Conservation (phyloP, 2,329 filamentous ascomycete genomes). For the Trichoderma hamatum region DNA sequence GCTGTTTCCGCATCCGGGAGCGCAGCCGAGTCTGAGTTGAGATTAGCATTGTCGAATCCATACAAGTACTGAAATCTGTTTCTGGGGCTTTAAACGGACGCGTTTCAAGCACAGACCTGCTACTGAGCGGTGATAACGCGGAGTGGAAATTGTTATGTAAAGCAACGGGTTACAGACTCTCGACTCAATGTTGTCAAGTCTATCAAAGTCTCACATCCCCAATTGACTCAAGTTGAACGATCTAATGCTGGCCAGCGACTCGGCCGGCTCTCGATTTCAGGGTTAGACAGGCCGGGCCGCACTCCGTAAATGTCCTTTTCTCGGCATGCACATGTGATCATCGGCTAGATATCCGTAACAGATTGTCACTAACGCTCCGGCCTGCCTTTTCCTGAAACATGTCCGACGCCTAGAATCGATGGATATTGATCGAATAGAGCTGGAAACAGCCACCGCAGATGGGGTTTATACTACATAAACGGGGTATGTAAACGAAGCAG, state of each 20-base stretch:
- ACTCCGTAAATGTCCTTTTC: slow-evolving; percentile 3
- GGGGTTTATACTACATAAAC: not conserved
- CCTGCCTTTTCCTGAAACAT: slow-evolving; percentile 19
- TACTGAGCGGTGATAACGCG: not conserved
- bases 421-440: not conserved
- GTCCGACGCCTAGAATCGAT: slow-evolving; percentile 2
- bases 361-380: not conserved
- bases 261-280: not conserved
- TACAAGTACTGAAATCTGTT: not conserved
- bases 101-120: not conserved
- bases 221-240: not conserved
- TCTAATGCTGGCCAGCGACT: not conserved
- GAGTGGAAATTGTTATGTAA: slow-evolving; percentile 1
- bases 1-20: slow-evolving; percentile 13
- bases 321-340: slow-evolving; percentile 16
- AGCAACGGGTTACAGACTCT: not conserved
- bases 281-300: not conserved
- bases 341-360: slow-evolving; percentile 5
- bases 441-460: not conserved
- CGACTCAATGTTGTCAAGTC: not conserved
- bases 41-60: not conserved
- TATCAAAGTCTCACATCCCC: not conserved
- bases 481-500: not conserved
- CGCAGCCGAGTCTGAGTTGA: slow-evolving; percentile 16
- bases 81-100: not conserved